Evolutionary conservation across 176 grass and related monocot species (phyloP), one percentile per base, ranked within the genome.

Genomic region (Puya raimondii): DNA sequence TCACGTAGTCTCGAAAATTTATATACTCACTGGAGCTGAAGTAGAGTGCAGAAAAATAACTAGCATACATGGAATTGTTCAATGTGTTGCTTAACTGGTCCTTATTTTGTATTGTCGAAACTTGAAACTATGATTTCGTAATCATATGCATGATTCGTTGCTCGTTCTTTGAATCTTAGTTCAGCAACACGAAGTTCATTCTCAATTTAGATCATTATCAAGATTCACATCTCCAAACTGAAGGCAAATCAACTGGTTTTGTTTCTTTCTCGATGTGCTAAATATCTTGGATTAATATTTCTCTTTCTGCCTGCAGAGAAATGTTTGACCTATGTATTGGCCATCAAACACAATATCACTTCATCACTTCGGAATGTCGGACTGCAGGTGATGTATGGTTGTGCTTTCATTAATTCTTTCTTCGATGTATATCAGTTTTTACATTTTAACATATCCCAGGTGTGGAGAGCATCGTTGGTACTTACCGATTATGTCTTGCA

Each of bases 401-500:
- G 0, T 11, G 15, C 0, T 16, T 50, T 63, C 51, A n/a, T 33
- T 16, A 69, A 10, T 48, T 20, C 26, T 65, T 69, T 76, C n/a
- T 25, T 47, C 68, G 1, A 0, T 64, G 0, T 61, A 74, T 48
- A 10, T 67, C 9, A 1, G 59, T 23, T 50, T 76, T 66, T 49
- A 52, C 10, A 22, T n/a, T 73, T 52, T 76, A 15, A 65, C 23
- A 66, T 21, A 16, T 51, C 56, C 15, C 68, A 96, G 93, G 86
- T 96, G 59, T 92, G 93, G 93, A 96, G 86, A 69, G 93, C 84
- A 6, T 70, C 84, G 16, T 76, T 92, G 26, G 57, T 90, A 65
- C 23, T 96, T 33, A 68, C 89, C 0, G 88, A 96, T 77, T 87
- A 92, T 54, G 59, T 92, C 59, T 47, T 92, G 64, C 86, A 92